Evolutionary conservation across 768 basidiomycete genomes (phyloP).

Genomic region (Trametes gibbosa): DNA sequence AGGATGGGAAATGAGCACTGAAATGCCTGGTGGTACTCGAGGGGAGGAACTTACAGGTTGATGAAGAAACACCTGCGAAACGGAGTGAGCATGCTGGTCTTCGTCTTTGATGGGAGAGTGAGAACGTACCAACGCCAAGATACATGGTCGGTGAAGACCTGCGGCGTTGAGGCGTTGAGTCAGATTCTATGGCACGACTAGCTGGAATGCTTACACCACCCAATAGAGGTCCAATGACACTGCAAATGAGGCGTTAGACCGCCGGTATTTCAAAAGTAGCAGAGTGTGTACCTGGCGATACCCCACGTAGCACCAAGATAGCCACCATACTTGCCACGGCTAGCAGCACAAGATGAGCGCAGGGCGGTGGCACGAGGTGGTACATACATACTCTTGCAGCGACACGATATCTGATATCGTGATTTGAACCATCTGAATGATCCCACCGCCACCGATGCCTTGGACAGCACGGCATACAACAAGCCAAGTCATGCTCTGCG

Average conservation of each 20-base stretch:
- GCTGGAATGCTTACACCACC: conserved; percentile 61
- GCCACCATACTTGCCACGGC: conserved; percentile 78
- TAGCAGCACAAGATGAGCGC: conserved; percentile 24
- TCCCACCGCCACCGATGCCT: conserved; percentile 81
- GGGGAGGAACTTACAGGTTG: conserved; percentile 46
- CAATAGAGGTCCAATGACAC: conserved; percentile 74
- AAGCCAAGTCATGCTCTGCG: conserved; percentile 76
- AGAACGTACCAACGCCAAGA: conserved; percentile 69
- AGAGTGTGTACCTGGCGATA: conserved; percentile 42
- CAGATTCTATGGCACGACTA: not conserved
- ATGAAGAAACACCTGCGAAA: conserved; percentile 67
- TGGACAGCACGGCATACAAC: conserved; percentile 76
- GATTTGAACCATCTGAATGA: conserved; percentile 74
- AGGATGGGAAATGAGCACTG: no score
- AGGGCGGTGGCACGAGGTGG: not conserved
- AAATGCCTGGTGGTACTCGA: no score
- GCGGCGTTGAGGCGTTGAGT: not conserved
- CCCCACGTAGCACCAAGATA: conserved; percentile 82
- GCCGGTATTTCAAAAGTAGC: not conserved
- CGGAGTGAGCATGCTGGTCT: not conserved
- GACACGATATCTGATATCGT: conserved; percentile 83
- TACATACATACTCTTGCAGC: conserved; percentile 58
- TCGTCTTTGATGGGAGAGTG: not conserved
- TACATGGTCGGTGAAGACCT: conserved; percentile 72
- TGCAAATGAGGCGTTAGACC: conserved; percentile 20